phyloP scores from a whole-genome alignment of 1,139 yeast species.

The Lodderomyces elongisporus region DNA sequence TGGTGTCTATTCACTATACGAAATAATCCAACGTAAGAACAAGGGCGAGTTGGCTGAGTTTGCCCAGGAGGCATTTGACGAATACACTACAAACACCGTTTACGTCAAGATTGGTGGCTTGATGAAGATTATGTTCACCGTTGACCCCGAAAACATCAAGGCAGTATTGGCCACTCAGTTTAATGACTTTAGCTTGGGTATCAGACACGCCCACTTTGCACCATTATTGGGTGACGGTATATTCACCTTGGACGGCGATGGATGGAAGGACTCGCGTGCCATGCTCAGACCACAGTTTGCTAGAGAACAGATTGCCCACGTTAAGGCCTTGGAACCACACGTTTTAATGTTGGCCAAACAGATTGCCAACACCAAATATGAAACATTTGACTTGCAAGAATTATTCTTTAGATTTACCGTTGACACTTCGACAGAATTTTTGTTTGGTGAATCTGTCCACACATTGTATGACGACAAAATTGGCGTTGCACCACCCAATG shows the following conservation, averaged over 20 bases:
- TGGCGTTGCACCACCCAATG: constrained; percentile 15
- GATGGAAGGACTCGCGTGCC: constrained; percentile 54
- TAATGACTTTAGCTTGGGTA: constrained; percentile 49
- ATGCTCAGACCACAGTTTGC: constrained; percentile 54
- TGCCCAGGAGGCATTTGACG: constrained; percentile 14
- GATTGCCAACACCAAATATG: constrained; percentile 19
- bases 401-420: constrained; percentile 44
- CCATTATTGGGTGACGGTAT: constrained; percentile 55
- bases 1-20: constrained; percentile 15
- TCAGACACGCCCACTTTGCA: constrained; percentile 36
- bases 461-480: constrained; percentile 31
- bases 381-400: constrained; percentile 32
- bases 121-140: constrained; percentile 18
- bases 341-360: constrained; percentile 33
- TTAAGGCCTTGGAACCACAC: constrained; percentile 43
- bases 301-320: constrained; percentile 47
- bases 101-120: constrained; percentile 36
- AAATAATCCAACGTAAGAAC: constrained; percentile 17
- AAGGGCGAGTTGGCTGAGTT: constrained; percentile 25
- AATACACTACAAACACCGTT: constrained; percentile 12
- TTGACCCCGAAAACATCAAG: constrained; percentile 33
- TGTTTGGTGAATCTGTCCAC: constrained; percentile 52
- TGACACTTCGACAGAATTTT: constrained; percentile 56
- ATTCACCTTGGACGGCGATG: constrained; percentile 53
- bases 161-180: constrained; percentile 41